Evolutionary conservation across 305 asterid species (phyloP).

Genomic region (Fraxinus sp.): DNA sequence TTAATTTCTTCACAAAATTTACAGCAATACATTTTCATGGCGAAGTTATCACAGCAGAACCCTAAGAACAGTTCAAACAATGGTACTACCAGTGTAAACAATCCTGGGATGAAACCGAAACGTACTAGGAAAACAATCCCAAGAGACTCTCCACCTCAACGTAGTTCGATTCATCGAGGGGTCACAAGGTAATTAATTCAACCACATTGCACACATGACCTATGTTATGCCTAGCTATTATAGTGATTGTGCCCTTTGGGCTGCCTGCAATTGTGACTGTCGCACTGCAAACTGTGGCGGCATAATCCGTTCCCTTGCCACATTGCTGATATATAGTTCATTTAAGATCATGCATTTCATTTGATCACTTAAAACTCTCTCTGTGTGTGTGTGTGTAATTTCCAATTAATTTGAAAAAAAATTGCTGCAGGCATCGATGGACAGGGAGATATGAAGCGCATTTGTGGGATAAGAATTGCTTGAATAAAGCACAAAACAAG

Average conservation of each 20-base stretch:
- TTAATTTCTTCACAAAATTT: not conserved
- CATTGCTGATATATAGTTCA: not conserved
- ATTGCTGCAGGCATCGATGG: slow-evolving; percentile 67
- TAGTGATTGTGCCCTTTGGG: not conserved
- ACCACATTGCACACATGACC: not conserved
- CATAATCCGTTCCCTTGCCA: not conserved
- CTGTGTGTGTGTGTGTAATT: not conserved
- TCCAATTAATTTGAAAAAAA: not conserved
- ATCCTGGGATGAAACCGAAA: slow-evolving; percentile 43
- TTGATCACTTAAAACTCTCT: not conserved
- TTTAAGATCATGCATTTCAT: not conserved
- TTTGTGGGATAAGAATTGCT: slow-evolving; percentile 88
- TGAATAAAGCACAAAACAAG: slow-evolving; percentile 86
- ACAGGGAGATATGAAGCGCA: slow-evolving; percentile 90
- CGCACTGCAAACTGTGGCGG: not conserved
- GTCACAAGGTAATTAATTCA: slow-evolving; percentile 58
- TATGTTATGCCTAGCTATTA: not conserved
- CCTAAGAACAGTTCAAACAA: slow-evolving; percentile 25
- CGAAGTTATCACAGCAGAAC: slow-evolving; percentile 52
- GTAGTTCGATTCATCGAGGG: slow-evolving; percentile 76
- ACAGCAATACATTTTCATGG: slow-evolving; percentile 40
- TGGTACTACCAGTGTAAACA: slow-evolving; percentile 26
- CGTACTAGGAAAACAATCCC: slow-evolving; percentile 86
- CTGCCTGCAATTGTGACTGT: not conserved
- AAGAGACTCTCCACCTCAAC: slow-evolving; percentile 77